Conservation (phyloP, 768 basidiomycete species). For the Hemileccinum rubropunctum region DNA sequence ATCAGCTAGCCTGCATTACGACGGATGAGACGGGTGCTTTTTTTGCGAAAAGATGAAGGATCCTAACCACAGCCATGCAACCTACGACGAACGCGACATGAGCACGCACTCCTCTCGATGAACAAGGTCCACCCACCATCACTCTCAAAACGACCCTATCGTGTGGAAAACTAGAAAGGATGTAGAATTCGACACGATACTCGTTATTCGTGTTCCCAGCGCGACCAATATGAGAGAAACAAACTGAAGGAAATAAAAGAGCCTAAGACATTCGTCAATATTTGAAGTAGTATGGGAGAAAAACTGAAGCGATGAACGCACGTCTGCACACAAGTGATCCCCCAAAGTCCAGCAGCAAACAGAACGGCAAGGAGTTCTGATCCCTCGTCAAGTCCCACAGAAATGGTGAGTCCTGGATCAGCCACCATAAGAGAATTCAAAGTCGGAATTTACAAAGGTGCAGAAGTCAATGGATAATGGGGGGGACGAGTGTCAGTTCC, state of each 20-base stretch:
- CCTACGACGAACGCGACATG: slow-evolving; percentile 4
- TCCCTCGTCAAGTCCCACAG: slow-evolving; percentile 7
- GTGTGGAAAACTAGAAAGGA: slow-evolving; percentile 4
- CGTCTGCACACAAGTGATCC: slow-evolving; percentile 23
- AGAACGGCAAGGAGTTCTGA: slow-evolving; percentile 15
- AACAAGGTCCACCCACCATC: slow-evolving; percentile 6
- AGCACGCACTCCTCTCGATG: neutral
- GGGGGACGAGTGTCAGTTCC: neutral
- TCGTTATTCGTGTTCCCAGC: neutral
- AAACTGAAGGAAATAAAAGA: slow-evolving; percentile 21
- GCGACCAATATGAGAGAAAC: neutral
- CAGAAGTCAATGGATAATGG: neutral
- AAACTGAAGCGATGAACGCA: slow-evolving; percentile 1
- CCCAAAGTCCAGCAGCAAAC: slow-evolving; percentile 23
- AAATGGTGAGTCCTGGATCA: neutral
- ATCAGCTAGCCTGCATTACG: slow-evolving; percentile 12
- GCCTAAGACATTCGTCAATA: neutral
- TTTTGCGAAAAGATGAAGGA: neutral
- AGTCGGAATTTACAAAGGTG: neutral
- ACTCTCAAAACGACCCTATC: slow-evolving; percentile 4
- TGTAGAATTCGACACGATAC: neutral
- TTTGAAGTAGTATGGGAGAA: neutral
- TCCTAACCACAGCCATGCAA: slow-evolving; percentile 17
- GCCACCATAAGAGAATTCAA: neutral
- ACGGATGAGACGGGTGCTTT: neutral